Evolutionary conservation across 2,329 filamentous ascomycete genomes (phyloP).

Genomic region (Diplodia sapinea): DNA sequence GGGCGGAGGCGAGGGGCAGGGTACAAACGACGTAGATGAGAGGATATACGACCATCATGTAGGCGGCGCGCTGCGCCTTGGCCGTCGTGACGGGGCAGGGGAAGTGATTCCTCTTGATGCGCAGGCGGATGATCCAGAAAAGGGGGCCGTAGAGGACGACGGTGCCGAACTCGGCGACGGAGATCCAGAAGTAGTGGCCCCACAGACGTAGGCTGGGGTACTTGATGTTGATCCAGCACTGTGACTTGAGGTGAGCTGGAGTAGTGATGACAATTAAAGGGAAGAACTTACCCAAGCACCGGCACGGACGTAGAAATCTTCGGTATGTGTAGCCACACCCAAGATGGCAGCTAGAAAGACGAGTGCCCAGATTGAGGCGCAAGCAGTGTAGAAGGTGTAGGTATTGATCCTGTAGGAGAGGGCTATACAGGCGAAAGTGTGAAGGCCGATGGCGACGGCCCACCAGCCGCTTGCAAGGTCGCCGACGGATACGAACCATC

Average conservation of each 20-base stretch:
- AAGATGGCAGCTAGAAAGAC: constrained; percentile 63
- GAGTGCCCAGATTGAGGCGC: constrained; percentile 63
- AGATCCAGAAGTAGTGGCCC: constrained; percentile 71
- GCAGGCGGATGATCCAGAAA: constrained; percentile 48
- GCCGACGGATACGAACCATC: constrained; percentile 71
- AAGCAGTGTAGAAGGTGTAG: constrained; percentile 55
- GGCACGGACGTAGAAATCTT: constrained; percentile 65
- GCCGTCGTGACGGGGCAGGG: constrained; percentile 44
- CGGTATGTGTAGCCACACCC: constrained; percentile 53
- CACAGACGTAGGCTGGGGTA: constrained; percentile 63
- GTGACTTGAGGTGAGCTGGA: constrained; percentile 1
- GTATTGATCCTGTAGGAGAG: constrained; percentile 60
- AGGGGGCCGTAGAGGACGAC: constrained; percentile 57
- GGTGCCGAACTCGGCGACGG: constrained; percentile 59
- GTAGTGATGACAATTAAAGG: neutral
- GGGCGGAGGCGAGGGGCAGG: constrained; percentile 67
- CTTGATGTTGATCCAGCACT: constrained; percentile 68
- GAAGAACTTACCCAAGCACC: constrained; percentile 61
- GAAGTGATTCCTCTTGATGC: constrained; percentile 48
- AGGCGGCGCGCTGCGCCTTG: constrained; percentile 50
- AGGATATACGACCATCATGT: constrained; percentile 71
- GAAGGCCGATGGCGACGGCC: constrained; percentile 68
- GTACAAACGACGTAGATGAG: constrained; percentile 73
- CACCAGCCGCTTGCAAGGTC: constrained; percentile 71
- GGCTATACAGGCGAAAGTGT: constrained; percentile 70